Conservation (phyloP, 176 grass and related monocot genomes). For the Echinochloa phyllopogon region DNA sequence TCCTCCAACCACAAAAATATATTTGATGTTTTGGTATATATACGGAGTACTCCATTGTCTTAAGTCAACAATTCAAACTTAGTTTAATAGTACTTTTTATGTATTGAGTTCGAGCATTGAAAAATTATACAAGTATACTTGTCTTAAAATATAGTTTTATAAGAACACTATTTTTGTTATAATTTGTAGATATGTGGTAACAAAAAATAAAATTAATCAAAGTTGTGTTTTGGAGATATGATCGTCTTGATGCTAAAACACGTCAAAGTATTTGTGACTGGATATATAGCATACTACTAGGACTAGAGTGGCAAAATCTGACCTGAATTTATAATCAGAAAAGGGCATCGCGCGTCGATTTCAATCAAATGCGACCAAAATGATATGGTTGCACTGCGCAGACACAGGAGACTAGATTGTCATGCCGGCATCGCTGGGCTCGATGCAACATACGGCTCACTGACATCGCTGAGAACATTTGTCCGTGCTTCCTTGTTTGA, state of each 20-base stretch:
- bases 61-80: too few species aligned
- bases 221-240: too few species aligned
- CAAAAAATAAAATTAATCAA: too few species aligned
- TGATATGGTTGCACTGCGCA: neutral
- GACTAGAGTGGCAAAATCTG: neutral
- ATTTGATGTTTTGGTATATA: too few species aligned
- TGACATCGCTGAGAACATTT: conserved; percentile 37
- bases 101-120: too few species aligned
- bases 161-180: neutral
- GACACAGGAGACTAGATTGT: conserved; percentile 9
- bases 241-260: too few species aligned
- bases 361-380: neutral
- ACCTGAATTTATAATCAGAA: neutral
- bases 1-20: too few species aligned
- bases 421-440: conserved; percentile 16
- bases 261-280: too few species aligned
- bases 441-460: conserved; percentile 25
- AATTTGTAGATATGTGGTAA: too few species aligned
- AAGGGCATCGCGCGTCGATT: neutral
- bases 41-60: too few species aligned
- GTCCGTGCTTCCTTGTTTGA: conserved; percentile 16
- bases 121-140: too few species aligned
- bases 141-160: neutral
- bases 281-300: neutral
- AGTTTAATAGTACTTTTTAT: too few species aligned